phyloP scores from a whole-genome alignment of 2,329 filamentous ascomycete genomes.

The Peltaster fructicola region DNA sequence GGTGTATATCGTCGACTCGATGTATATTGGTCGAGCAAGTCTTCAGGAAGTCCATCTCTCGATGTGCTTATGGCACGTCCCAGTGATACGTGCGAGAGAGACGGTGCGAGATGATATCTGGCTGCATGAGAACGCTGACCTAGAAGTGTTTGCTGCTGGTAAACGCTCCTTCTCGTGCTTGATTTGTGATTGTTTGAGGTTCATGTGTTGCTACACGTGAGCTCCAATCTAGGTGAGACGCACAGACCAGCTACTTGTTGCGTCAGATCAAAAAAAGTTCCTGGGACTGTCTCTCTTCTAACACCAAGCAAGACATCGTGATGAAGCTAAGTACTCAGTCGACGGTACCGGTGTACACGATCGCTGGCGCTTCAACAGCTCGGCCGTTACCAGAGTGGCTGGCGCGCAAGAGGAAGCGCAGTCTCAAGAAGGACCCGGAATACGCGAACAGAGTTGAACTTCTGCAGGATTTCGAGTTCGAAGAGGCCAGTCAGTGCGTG shows the following conservation, averaged over 20 bases:
- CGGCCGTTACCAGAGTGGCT: constrained; percentile 91
- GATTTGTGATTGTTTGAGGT: background rate
- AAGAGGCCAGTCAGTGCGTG: constrained; percentile 83
- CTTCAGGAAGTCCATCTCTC: constrained; percentile 19
- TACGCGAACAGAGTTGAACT: constrained; percentile 89
- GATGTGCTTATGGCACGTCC: constrained; percentile 10
- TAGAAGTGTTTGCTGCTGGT: constrained; percentile 2
- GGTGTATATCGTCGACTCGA: constrained; percentile 8
- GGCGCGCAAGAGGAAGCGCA: constrained; percentile 71
- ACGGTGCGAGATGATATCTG: too few relatives aligned
- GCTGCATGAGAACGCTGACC: too few relatives aligned
- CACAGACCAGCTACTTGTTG: background rate
- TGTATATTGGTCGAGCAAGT: constrained; percentile 18
- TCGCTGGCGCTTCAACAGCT: constrained; percentile 76
- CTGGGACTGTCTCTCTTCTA: background rate
- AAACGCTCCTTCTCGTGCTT: background rate
- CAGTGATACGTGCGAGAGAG: constrained; percentile 6
- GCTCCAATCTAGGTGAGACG: background rate
- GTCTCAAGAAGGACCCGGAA: constrained; percentile 79
- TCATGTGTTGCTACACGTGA: background rate
- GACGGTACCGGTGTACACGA: constrained; percentile 79
- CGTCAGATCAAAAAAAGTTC: background rate
- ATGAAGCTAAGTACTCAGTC: constrained; percentile 78
- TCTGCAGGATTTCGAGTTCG: constrained; percentile 93
- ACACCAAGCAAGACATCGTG: background rate